Base-by-base conservation (phyloP, 2,329 filamentous ascomycete species). In the Diaporthe nobilis region DNA sequence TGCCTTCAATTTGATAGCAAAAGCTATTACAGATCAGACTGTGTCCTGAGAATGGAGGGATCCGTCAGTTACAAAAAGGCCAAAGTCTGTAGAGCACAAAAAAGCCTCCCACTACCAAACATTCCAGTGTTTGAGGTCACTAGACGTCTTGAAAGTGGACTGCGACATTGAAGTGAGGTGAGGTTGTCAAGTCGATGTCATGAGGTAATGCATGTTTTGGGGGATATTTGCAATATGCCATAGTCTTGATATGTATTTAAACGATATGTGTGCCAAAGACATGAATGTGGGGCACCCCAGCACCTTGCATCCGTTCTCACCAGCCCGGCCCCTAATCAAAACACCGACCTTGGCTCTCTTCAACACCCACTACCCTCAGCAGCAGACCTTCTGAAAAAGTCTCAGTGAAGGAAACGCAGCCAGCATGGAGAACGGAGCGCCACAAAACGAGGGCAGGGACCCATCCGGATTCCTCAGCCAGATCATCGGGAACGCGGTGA, bases 401-500 rank as follows among this genome's bases (percentile, higher is more conserved):
- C 55, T 34, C 65, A 15, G 51, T 51, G 25, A 67, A 15, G 28
- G 44, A 15, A 17, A 42, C 20, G 5, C n/a, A 61, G n/a, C 42
- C 77, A 84, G 78, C 77, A 97, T 96, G 94, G 95, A 96, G 86
- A 96, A 96, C 87, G 92, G 91, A 77, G 88, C 89, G 77, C 86
- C 86, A 77, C 85, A 86, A 42, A 90, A 92, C 76, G 95, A 97
- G 85, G 94, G 95, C 78, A 96, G 95, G 85, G 97, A 99, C 84
- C 97, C 97, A 5, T 98, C 96, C 17, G 93, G 94, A 79, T 99
- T 99, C 85, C 89, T 99, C 76, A 92, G 94, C 85, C 95, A 98
- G 83, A 98, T 99, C 83, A 98, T 98, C 82, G 96, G 96, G 77
- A 95, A 95, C 78, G 92, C 95, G 51, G 97, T 99, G 79, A 97